Conservation (phyloP, 2,329 filamentous ascomycete species). For the Sarocladiaceae sp. region DNA sequence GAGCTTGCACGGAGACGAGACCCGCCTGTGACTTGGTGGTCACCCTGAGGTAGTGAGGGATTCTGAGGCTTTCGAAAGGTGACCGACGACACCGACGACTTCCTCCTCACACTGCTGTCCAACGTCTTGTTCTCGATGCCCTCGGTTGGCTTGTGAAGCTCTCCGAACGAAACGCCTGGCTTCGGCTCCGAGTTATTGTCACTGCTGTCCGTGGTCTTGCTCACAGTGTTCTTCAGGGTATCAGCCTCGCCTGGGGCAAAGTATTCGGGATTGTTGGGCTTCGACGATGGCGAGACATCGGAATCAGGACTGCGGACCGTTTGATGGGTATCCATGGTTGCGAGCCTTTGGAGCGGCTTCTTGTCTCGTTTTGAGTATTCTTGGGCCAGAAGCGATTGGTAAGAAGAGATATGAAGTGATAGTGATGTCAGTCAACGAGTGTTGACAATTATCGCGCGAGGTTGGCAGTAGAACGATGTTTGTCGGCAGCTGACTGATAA, state of each 20-base stretch:
- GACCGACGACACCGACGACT: conserved; percentile 42
- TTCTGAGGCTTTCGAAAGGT: conserved; percentile 38
- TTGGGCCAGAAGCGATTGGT: no score
- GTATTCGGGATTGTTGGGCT: conserved; percentile 19
- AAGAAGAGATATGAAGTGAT: no score
- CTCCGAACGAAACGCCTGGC: conserved; percentile 1
- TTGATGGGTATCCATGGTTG: conserved; percentile 18
- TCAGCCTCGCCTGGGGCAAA: conserved; percentile 14
- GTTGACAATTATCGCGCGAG: no score
- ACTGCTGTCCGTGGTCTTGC: conserved; percentile 15
- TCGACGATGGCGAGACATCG: conserved; percentile 36
- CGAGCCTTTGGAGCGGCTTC: no score
- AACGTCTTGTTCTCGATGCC: not conserved
- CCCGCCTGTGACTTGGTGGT: conserved; percentile 37
- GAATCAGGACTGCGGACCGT: conserved; percentile 30
- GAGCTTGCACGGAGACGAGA: conserved; percentile 38
- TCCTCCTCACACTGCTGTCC: conserved; percentile 8
- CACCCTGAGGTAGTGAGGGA: conserved; percentile 41
- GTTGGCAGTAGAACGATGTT: no score
- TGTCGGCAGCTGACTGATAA: no score
- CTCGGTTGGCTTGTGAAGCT: conserved; percentile 2
- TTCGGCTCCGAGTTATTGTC: conserved; percentile 3
- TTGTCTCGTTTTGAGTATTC: no score
- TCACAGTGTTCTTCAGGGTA: conserved; percentile 11
- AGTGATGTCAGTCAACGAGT: no score